Evolutionary conservation across 2,329 filamentous ascomycete genomes (phyloP).

Genomic region (Hymenoscyphus scutula): DNA sequence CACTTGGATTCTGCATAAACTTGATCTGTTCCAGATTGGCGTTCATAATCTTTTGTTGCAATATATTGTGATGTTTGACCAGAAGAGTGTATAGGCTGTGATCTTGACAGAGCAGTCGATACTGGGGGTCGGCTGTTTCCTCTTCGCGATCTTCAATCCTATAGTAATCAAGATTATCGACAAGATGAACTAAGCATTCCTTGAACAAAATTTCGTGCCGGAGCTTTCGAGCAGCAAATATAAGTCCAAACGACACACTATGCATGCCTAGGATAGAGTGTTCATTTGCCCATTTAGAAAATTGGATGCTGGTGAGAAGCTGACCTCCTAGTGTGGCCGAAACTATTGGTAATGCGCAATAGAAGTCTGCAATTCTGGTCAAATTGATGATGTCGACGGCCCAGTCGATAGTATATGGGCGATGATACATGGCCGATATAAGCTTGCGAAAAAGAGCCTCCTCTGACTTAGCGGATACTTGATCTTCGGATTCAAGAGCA

Average conservation of each 20-base stretch:
- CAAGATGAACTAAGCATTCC: slow-evolving; percentile 5
- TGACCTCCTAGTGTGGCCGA: background rate
- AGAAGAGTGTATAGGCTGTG: background rate
- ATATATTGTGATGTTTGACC: background rate
- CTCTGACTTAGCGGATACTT: background rate
- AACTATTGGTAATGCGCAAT: slow-evolving; percentile 7
- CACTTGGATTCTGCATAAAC: background rate
- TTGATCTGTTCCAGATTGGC: background rate
- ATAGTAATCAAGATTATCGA: background rate
- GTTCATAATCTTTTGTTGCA: background rate
- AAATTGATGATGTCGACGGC: background rate
- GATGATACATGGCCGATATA: background rate
- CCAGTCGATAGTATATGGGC: background rate
- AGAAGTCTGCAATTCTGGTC: slow-evolving; percentile 1
- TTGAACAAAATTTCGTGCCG: background rate
- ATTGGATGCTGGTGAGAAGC: background rate
- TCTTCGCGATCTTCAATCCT: background rate
- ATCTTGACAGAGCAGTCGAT: background rate
- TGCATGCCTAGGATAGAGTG: background rate
- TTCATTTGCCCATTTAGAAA: background rate
- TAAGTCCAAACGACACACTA: background rate
- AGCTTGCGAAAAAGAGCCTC: background rate
- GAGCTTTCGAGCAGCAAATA: background rate
- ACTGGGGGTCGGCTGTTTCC: background rate
- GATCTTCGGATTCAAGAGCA: background rate